Conservation (phyloP, 202 grass and related monocot species). For the Thinopyrum obtusiflorum region DNA sequence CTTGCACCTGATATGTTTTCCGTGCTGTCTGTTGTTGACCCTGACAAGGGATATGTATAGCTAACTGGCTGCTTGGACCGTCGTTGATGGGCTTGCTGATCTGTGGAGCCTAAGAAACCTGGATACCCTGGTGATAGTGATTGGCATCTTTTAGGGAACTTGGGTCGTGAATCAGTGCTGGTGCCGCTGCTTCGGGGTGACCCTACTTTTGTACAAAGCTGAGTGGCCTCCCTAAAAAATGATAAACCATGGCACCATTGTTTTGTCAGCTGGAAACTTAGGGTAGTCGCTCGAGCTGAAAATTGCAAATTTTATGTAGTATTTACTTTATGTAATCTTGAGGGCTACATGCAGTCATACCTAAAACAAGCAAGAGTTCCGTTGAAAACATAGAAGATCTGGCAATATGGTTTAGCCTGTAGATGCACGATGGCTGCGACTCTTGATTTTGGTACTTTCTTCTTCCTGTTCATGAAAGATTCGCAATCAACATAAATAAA, state of each 20-base stretch:
- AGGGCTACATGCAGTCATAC: neutral
- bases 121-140: constrained; percentile 23
- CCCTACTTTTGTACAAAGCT: neutral
- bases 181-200: constrained; percentile 34
- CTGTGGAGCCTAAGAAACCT: constrained; percentile 20
- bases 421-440: constrained; percentile 54
- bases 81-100: neutral
- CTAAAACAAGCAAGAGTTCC: constrained; percentile 20
- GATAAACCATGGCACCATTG: neutral
- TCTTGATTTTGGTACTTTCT: constrained; percentile 56
- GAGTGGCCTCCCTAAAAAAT: neutral
- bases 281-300: neutral
- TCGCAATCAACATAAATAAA: neutral
- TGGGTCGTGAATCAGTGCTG: neutral
- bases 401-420: constrained; percentile 57
- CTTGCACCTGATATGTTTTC: neutral
- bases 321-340: neutral
- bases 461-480: constrained; percentile 42
- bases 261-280: neutral
- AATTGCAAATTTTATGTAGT: neutral
- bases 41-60: neutral
- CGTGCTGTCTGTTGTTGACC: neutral
- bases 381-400: constrained; percentile 63
- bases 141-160: constrained; percentile 18
- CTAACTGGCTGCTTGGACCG: constrained; percentile 26